phyloP scores from a whole-genome alignment of 805 yeast species.

The Spathaspora passalidarum region DNA sequence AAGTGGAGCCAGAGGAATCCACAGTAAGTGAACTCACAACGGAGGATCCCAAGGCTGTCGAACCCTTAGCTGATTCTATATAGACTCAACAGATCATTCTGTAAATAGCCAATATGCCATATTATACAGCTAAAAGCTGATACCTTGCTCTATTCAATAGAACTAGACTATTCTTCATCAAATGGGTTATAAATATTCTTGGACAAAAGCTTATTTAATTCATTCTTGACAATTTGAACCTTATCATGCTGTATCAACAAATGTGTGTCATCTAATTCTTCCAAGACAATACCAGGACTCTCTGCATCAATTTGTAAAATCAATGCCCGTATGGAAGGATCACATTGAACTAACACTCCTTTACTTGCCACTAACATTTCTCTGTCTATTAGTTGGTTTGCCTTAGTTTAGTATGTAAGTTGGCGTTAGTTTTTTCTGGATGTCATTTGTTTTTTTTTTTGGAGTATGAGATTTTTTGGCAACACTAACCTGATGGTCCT shows the following conservation, averaged over 20 bases:
- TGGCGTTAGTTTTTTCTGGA: no score
- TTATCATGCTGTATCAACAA: constrained; percentile 74
- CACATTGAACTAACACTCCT: constrained; percentile 55
- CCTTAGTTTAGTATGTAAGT: no score
- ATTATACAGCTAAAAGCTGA: no score
- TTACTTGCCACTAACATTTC: constrained; percentile 42
- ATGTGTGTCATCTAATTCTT: constrained; percentile 91
- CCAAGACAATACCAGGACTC: constrained; percentile 62
- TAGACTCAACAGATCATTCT: background rate
- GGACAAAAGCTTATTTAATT: constrained; percentile 71
- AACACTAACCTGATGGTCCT: no score
- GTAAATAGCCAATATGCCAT: no score
- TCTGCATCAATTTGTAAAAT: constrained; percentile 79
- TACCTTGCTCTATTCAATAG: background rate
- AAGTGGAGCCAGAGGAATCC: background rate
- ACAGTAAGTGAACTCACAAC: background rate
- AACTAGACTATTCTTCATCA: constrained; percentile 59
- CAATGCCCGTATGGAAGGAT: constrained; percentile 88
- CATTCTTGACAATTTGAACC: constrained; percentile 72
- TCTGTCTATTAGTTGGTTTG: background rate
- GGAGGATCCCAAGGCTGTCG: background rate
- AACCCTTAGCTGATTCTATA: background rate
- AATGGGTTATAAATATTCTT: constrained; percentile 83
- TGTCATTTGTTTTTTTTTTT: background rate
- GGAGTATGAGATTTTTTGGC: no score